Evolutionary conservation across 2,329 filamentous ascomycete species (phyloP).

Genomic region (Phaeosphaeria sp.): DNA sequence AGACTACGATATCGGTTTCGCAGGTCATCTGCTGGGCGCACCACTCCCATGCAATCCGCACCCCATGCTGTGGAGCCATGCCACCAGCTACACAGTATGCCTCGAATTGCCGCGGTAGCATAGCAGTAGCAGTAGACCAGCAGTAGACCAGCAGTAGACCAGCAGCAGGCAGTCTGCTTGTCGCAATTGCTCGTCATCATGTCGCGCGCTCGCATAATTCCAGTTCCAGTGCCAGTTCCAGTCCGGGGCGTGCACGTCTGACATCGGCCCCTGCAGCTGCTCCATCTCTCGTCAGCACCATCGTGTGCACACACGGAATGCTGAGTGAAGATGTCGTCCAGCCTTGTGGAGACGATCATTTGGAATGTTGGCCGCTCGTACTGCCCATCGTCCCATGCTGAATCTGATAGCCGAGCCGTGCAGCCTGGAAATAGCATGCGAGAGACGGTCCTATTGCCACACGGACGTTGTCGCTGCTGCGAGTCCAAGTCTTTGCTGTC

Average conservation of each 20-base stretch:
- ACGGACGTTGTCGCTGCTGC: background rate
- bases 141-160: conserved; percentile 2
- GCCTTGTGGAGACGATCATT: conserved; percentile 15
- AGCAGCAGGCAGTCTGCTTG: background rate
- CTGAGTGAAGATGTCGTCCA: conserved; percentile 9
- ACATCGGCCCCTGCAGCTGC: conserved; percentile 41
- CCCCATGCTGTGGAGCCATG: conserved; percentile 3
- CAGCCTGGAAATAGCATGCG: conserved; percentile 16
- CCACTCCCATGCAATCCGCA: conserved; percentile 12
- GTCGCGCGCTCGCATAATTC: conserved; percentile 23
- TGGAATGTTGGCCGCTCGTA: conserved; percentile 16
- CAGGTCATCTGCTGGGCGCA: conserved; percentile 34
- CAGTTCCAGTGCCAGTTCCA: conserved; percentile 6
- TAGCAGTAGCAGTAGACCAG: background rate
- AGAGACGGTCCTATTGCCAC: background rate
- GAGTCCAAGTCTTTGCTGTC: conserved; percentile 6
- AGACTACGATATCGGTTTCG: conserved; percentile 35
- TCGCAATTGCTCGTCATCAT: conserved; percentile 24
- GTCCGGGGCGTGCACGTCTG: conserved; percentile 36
- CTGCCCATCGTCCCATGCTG: conserved; percentile 17
- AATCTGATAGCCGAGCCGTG: conserved; percentile 9
- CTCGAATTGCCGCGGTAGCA: background rate
- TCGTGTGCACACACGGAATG: conserved; percentile 20
- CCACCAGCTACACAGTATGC: background rate
- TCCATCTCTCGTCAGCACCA: conserved; percentile 30